phyloP scores from a whole-genome alignment of 192 early-diverging fungal species.

The Dissophora globulifera region DNA sequence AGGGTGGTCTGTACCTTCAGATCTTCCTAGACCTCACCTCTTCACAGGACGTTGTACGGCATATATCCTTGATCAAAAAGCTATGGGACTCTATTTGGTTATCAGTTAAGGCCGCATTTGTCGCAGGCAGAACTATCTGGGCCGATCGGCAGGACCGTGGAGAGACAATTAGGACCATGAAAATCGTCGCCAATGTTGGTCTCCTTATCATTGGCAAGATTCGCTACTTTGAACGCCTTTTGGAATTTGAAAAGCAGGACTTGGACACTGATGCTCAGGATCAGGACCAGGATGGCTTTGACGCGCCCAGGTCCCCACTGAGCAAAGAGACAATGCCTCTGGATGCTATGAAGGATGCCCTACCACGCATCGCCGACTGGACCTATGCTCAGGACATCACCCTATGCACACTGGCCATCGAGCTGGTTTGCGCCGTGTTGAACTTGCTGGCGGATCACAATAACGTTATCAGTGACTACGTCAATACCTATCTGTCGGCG shows the following conservation, averaged over 20 bases:
- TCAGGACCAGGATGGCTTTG: constrained; percentile 15
- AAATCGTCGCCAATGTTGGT: constrained; percentile 29
- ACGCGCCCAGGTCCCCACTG: background rate
- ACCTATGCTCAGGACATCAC: constrained; percentile 38
- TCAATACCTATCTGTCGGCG: constrained; percentile 8
- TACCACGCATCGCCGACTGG: constrained; percentile 31
- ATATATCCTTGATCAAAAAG: constrained; percentile 29
- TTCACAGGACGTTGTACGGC: constrained; percentile 31
- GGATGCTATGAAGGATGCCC: constrained; percentile 24
- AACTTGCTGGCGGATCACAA: constrained; percentile 37
- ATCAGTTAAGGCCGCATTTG: constrained; percentile 32
- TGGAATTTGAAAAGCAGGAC: constrained; percentile 45
- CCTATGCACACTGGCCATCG: constrained; percentile 27
- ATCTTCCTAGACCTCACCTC: constrained; percentile 43
- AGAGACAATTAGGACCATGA: constrained; percentile 47
- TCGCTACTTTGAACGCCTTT: constrained; percentile 38
- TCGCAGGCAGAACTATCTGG: constrained; percentile 35
- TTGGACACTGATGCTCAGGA: constrained; percentile 16
- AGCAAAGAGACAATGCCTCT: constrained; percentile 44
- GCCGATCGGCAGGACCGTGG: constrained; percentile 23
- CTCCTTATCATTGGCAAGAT: constrained; percentile 42
- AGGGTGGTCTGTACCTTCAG: constrained; percentile 47
- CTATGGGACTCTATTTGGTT: constrained; percentile 49
- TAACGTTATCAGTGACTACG: constrained; percentile 8
- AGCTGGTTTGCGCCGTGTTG: constrained; percentile 34